These are phyloP conservation scores for Termitomyces sp. DNA, from an alignment of 1,284 basidiomycete species.

Conservation along the genomic window DNA sequence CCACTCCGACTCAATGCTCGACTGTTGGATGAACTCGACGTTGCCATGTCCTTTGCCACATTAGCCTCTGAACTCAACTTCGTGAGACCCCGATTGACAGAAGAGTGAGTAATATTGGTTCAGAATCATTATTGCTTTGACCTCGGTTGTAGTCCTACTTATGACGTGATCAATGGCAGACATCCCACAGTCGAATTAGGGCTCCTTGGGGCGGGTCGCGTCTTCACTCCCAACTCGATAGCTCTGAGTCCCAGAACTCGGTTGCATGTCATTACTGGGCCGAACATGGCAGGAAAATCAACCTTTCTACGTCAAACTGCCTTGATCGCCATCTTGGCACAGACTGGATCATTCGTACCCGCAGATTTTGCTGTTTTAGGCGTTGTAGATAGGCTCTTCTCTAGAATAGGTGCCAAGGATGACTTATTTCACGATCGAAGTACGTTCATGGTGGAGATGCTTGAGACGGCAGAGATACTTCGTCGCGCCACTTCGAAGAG, in stretches of 20 bases:
- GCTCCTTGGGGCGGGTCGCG: constrained; percentile 67
- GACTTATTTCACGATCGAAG: constrained; percentile 90
- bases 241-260: constrained; percentile 54
- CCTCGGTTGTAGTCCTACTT: constrained; percentile 24
- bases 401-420: constrained; percentile 93
- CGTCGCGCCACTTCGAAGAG: constrained; percentile 77
- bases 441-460: constrained; percentile 94
- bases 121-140: constrained; percentile 6
- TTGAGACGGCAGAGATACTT: constrained; percentile 80
- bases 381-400: constrained; percentile 88
- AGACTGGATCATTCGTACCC: constrained; percentile 91
- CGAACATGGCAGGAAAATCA: constrained; percentile 96
- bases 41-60: constrained; percentile 77
- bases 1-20: constrained; percentile 71
- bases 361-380: constrained; percentile 77
- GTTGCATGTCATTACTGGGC: constrained; percentile 85
- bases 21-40: constrained; percentile 86
- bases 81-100: constrained; percentile 65
- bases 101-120: constrained; percentile 49
- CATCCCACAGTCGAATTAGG: constrained; percentile 94
- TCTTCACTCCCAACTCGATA: constrained; percentile 83
- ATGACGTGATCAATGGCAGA: constrained; percentile 74
- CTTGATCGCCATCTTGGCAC: constrained; percentile 86
- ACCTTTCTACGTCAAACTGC: constrained; percentile 91
- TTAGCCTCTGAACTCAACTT: constrained; percentile 80